Evolutionary conservation across 768 basidiomycete species (phyloP).

Genomic region (Calocera viscosa): DNA sequence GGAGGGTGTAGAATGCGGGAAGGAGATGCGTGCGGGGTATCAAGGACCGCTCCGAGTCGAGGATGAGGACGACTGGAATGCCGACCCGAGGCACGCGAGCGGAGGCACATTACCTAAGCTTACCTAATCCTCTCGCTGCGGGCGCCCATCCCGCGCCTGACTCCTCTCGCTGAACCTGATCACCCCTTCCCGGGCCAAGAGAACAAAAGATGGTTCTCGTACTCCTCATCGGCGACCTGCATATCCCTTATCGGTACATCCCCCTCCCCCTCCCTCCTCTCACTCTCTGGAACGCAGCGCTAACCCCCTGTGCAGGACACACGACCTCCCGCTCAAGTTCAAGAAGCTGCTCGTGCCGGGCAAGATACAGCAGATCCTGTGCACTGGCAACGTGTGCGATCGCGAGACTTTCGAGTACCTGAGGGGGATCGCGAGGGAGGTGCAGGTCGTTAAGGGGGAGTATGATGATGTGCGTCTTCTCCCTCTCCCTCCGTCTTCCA

Average conservation of each 20-base stretch:
- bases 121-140: too few species aligned
- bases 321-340: conserved; percentile 91
- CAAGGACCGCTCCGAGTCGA: too few species aligned
- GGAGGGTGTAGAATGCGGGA: too few species aligned
- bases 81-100: too few species aligned
- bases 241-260: conserved; percentile 63
- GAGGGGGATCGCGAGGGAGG: conserved; percentile 83
- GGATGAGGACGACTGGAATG: too few species aligned
- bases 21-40: too few species aligned
- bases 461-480: conserved; percentile 69
- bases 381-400: conserved; percentile 95
- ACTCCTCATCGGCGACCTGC: conserved; percentile 91
- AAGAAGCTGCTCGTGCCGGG: conserved; percentile 90
- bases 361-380: conserved; percentile 95
- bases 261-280: not conserved
- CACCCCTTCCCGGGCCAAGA: too few species aligned
- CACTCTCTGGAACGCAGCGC: not conserved
- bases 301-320: conserved; percentile 31
- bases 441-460: conserved; percentile 84
- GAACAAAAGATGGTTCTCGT: conserved; percentile 86
- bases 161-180: too few species aligned
- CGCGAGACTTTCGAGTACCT: conserved; percentile 96
- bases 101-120: too few species aligned
- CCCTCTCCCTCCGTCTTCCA: not conserved
- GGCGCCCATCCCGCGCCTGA: too few species aligned